phyloP scores from a whole-genome alignment of 1,139 yeast genomes.

The Insectozyma bohioensis region DNA sequence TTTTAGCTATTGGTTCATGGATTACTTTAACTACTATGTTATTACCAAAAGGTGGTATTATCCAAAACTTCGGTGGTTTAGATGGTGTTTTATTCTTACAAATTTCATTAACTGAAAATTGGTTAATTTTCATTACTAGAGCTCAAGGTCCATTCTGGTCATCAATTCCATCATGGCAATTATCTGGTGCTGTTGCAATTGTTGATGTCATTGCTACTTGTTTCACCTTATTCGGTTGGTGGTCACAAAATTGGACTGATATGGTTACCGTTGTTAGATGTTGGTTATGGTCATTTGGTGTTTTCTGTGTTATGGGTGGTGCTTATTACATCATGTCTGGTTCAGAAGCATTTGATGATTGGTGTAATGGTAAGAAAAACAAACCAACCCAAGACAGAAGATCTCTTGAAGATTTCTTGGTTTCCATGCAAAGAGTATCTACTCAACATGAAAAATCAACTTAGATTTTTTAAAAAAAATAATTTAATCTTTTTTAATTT shows the following conservation, averaged over 20 bases:
- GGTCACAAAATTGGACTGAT: conserved; percentile 98
- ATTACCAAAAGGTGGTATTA: conserved; percentile 71
- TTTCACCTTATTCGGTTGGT: conserved; percentile 95
- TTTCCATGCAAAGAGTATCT: conserved; percentile 97
- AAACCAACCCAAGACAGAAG: conserved; percentile 69
- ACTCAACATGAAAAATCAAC: conserved; percentile 89
- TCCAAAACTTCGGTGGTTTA: conserved; percentile 90
- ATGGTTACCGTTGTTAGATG: conserved; percentile 90
- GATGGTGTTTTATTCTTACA: conserved; percentile 92
- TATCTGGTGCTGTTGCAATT: conserved; percentile 85
- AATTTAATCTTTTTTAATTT: neutral
- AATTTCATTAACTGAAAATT: conserved; percentile 90
- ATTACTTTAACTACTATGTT: conserved; percentile 89
- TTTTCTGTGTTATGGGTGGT: conserved; percentile 95
- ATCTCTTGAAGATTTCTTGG: conserved; percentile 91
- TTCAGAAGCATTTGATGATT: conserved; percentile 84
- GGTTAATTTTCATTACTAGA: conserved; percentile 94
- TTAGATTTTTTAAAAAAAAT: conserved; percentile 19
- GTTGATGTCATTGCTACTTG: conserved; percentile 89
- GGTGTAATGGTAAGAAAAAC: conserved; percentile 86
- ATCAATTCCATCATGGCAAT: conserved; percentile 90
- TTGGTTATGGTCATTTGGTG: conserved; percentile 95
- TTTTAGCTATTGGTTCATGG: conserved; percentile 90
- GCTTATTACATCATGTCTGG: conserved; percentile 91
- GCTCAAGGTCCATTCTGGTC: conserved; percentile 97